Conservation (phyloP, 768 basidiomycete species). For the Pleurotus djamor region DNA sequence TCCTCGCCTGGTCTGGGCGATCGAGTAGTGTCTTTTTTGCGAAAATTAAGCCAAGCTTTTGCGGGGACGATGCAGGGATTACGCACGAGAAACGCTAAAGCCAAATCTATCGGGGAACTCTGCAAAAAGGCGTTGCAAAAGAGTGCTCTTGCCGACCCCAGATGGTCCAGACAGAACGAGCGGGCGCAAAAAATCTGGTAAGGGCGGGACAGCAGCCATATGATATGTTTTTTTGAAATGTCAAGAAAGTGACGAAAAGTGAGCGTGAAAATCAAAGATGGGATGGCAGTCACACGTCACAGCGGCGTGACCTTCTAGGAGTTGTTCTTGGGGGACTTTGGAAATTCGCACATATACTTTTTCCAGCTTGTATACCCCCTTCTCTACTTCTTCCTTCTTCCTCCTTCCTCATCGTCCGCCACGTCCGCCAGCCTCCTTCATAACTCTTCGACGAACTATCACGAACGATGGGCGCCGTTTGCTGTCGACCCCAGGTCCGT, state of each 20-base stretch:
- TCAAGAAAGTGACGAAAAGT: neutral
- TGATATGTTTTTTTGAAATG: neutral
- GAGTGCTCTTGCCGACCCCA: constrained; percentile 92
- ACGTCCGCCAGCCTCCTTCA: neutral
- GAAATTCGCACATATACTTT: neutral
- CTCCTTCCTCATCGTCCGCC: neutral
- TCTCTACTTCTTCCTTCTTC: neutral
- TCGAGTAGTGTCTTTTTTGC: constrained; percentile 80
- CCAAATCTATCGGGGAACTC: constrained; percentile 85
- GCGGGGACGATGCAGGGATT: constrained; percentile 7
- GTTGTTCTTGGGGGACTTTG: neutral
- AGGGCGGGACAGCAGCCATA: constrained; percentile 7
- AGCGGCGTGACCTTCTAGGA: neutral
- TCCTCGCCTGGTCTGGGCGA: constrained; percentile 77
- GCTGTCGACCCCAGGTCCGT: constrained; percentile 78
- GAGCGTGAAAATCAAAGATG: neutral
- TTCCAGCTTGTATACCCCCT: constrained; percentile 5
- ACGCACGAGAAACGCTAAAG: constrained; percentile 90
- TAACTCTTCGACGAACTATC: constrained; percentile 10
- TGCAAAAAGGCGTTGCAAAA: constrained; percentile 76
- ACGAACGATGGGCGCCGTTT: constrained; percentile 72
- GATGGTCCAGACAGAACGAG: constrained; percentile 90
- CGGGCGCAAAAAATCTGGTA: constrained; percentile 55
- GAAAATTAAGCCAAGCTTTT: constrained; percentile 11
- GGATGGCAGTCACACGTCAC: neutral